Base-by-base conservation (phyloP, 371 early-diverging fungal species). In the Haplosporangium sp. region DNA sequence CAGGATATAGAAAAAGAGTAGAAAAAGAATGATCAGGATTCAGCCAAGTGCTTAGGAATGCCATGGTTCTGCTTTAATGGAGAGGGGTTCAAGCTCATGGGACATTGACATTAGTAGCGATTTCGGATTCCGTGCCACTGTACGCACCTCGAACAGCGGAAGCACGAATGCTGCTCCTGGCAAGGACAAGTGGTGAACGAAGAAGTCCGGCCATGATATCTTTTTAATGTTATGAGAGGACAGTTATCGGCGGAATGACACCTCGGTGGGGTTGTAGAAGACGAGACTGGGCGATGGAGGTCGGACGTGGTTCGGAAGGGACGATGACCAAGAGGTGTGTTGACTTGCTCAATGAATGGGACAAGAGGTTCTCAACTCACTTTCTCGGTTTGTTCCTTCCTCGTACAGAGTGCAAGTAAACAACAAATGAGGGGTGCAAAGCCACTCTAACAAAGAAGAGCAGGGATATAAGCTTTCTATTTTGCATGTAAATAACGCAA, bases 101-200 rank as follows among this genome's bases (percentile, higher is more conserved):
- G 4, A 29, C 29, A 29, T 29, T 5, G 36, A 40, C 23, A 43
- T 11, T 18, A 10, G 21, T 38, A 51, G 53, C 16, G 20, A 8
- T 23, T 11, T 45, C 9, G 48, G 21, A 5, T 5, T 10, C 12
- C 55, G 14, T 37, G 16, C n/a, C 21, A 14, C 1, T 59, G 14
- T 36, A 58, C 62, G 48, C 50, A 79, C 80, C 80, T 79, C 73
- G 67, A 54, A 57, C 65, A 36, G 62, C 69, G 40, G 73, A 48
- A 37, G 62, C 73, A 73, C 80, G 73, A 46, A 69, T 10, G 61
- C 56, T 60, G 59, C 45, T 55, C 64, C 77, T 72, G 41, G 80
- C 69, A 41, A 72, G 69, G 55, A 77, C 65, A 13, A 75, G 63
- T 9, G 80, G 73, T 12, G 80, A 64, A 43, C 80, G 80, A 38